phyloP scores from a whole-genome alignment of 345 rosid species.

The Laguncularia racemosa region DNA sequence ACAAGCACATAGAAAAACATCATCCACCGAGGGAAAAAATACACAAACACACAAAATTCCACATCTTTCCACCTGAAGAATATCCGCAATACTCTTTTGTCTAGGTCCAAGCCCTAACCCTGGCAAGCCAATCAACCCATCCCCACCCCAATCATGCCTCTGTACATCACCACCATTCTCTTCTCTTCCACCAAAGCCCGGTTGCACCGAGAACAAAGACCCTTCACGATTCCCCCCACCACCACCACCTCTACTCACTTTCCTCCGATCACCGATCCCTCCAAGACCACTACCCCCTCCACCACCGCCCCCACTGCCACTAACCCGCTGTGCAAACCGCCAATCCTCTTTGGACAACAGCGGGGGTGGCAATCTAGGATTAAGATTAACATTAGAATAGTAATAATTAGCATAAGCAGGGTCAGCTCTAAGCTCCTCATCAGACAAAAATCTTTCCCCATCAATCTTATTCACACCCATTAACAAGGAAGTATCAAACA shows the following conservation, averaged over 20 bases:
- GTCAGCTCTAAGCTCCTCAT: slow-evolving; percentile 79
- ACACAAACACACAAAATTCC: slow-evolving; percentile 5
- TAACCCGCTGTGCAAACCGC: slow-evolving; percentile 63
- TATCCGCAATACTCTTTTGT: slow-evolving; percentile 80
- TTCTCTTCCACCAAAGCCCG: slow-evolving; percentile 54
- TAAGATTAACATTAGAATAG: slow-evolving; percentile 67
- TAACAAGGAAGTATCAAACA: slow-evolving; percentile 32
- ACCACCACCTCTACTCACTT: slow-evolving; percentile 25
- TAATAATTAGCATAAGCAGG: slow-evolving; percentile 70
- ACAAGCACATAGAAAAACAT: slow-evolving; percentile 10
- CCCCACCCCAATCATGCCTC: slow-evolving; percentile 70
- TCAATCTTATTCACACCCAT: slow-evolving; percentile 16
- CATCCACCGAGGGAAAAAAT: slow-evolving; percentile 1
- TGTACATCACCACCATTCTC: slow-evolving; percentile 32
- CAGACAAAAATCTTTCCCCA: slow-evolving; percentile 34
- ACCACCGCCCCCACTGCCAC: slow-evolving; percentile 26
- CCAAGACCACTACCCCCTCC: slow-evolving; percentile 23
- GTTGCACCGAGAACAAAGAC: slow-evolving; percentile 63
- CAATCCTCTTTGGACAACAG: slow-evolving; percentile 76
- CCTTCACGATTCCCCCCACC: slow-evolving; percentile 8
- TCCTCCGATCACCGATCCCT: slow-evolving; percentile 64
- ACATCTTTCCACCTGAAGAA: slow-evolving; percentile 57
- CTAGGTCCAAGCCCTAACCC: slow-evolving; percentile 58
- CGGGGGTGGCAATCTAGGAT: slow-evolving; percentile 90
- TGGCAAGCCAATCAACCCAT: slow-evolving; percentile 76